phyloP scores from a whole-genome alignment of 2,329 filamentous ascomycete species.

The Fusarium citri region DNA sequence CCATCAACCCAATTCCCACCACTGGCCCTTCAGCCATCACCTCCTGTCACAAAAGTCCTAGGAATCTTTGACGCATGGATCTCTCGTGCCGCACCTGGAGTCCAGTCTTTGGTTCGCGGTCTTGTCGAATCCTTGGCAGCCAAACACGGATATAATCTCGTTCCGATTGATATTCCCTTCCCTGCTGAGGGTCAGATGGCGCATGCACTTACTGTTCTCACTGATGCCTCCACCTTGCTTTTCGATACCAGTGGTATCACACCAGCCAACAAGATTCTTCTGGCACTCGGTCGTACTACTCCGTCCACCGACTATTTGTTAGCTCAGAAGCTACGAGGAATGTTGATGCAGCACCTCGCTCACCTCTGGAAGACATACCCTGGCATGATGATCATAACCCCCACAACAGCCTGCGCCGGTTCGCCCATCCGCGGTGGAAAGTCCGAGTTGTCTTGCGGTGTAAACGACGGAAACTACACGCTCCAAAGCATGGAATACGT shows the following conservation, averaged over 20 bases:
- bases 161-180: conserved; percentile 69
- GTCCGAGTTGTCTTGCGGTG: conserved; percentile 54
- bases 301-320: conserved; percentile 74
- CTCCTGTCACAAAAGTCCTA: conserved; percentile 60
- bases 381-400: conserved; percentile 77
- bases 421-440: conserved; percentile 54
- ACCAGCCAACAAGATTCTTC: conserved; percentile 72
- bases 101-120: conserved; percentile 56
- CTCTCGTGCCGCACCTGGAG: conserved; percentile 55
- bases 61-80: conserved; percentile 77
- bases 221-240: conserved; percentile 65
- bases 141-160: conserved; percentile 63
- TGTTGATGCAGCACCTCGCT: conserved; percentile 78
- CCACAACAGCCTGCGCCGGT: conserved; percentile 68
- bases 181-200: conserved; percentile 74
- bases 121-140: conserved; percentile 65
- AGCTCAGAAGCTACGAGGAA: conserved; percentile 75
- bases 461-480: conserved; percentile 61
- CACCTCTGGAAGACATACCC: conserved; percentile 73
- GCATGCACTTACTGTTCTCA: conserved; percentile 79
- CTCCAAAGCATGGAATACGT: conserved; percentile 62
- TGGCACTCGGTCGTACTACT: conserved; percentile 72
- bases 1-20: conserved; percentile 66
- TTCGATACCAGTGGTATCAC: conserved; percentile 63
- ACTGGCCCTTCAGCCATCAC: conserved; percentile 43